phyloP scores from a whole-genome alignment of 2,329 filamentous ascomycete genomes.

The Colletotrichum falcatum region DNA sequence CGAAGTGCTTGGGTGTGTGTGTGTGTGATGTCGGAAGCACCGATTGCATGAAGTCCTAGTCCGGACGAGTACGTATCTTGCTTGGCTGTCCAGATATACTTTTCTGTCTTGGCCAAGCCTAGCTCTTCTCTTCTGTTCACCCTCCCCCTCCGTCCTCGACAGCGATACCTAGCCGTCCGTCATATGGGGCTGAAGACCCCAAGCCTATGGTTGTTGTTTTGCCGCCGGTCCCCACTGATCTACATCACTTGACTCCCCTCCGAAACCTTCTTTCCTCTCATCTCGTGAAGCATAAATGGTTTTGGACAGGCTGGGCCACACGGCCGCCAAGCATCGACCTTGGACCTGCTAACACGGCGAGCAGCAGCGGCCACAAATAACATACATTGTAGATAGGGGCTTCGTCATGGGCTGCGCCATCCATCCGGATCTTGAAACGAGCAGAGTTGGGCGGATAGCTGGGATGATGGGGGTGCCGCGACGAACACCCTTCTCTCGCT shows the following conservation, averaged over 20 bases:
- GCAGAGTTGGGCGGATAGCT: conserved; percentile 35
- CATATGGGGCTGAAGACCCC: background rate
- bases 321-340: conserved; percentile 31
- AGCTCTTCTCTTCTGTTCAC: background rate
- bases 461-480: conserved; percentile 27
- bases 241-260: background rate
- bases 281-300: conserved; percentile 36
- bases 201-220: background rate
- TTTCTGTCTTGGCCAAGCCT: background rate
- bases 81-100: background rate
- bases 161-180: background rate
- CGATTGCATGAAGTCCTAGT: background rate
- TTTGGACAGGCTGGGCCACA: conserved; percentile 23
- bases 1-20: background rate
- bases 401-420: conserved; percentile 37
- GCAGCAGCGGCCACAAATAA: background rate
- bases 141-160: background rate
- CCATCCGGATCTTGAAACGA: conserved; percentile 36
- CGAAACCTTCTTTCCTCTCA: conserved; percentile 36
- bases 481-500: conserved; percentile 25
- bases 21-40: background rate
- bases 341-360: background rate
- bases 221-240: background rate
- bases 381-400: too few relatives aligned
- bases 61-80: background rate